phyloP scores from a whole-genome alignment of 345 rosid species.

The Gossypium australe region DNA sequence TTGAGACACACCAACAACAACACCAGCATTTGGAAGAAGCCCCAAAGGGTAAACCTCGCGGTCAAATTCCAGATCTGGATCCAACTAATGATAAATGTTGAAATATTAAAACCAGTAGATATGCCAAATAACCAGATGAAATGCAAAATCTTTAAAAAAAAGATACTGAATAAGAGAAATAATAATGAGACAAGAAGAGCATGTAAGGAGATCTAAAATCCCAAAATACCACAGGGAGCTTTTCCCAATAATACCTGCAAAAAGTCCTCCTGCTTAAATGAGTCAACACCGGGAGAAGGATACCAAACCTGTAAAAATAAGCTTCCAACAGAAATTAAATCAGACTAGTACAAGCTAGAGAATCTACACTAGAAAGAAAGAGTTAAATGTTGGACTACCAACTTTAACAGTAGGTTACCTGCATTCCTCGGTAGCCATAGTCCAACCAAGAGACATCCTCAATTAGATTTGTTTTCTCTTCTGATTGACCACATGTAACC shows the following conservation, averaged over 20 bases:
- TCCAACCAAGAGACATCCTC: conserved; percentile 99
- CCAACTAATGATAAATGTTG: conserved; percentile 54
- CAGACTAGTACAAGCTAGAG: conserved; percentile 31
- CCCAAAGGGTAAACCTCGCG: conserved; percentile 96
- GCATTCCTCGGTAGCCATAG: conserved; percentile 98
- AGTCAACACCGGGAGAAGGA: conserved; percentile 86
- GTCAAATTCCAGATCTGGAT: conserved; percentile 96
- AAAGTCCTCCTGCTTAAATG: conserved; percentile 92
- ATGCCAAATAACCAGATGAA: conserved; percentile 8
- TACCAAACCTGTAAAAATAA: conserved; percentile 91
- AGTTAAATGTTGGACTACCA: background rate
- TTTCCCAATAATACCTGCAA: conserved; percentile 58
- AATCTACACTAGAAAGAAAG: background rate
- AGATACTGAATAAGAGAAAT: background rate
- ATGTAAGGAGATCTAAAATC: background rate
- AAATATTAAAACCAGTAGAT: conserved; percentile 11
- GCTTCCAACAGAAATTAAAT: conserved; percentile 42
- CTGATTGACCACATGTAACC: conserved; percentile 97
- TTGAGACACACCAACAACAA: conserved; percentile 94
- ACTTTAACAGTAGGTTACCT: conserved; percentile 45
- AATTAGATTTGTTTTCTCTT: conserved; percentile 74
- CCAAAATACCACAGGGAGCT: background rate
- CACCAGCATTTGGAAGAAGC: conserved; percentile 93
- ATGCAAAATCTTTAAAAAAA: background rate
- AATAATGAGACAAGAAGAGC: background rate